Conservation (phyloP, 2,329 filamentous ascomycete genomes). For the Trichoderma sp. region DNA sequence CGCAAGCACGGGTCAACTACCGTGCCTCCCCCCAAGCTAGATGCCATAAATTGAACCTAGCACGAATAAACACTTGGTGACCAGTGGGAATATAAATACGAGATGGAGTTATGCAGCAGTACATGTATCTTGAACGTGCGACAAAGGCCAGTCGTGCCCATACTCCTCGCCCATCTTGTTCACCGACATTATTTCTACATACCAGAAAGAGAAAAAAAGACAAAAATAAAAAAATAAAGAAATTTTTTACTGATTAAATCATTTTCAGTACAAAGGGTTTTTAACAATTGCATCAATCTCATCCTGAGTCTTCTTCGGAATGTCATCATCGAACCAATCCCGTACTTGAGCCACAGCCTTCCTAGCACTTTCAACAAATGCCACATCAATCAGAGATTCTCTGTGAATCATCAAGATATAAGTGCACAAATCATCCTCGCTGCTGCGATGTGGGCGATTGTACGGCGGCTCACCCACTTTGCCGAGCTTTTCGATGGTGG, state of each 20-base stretch:
- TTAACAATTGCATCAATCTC: background rate
- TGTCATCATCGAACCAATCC: background rate
- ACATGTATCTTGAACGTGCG: background rate
- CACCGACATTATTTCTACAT: background rate
- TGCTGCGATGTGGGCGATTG: background rate
- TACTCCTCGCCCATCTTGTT: background rate
- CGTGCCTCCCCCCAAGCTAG: fast-evolving
- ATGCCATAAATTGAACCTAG: background rate
- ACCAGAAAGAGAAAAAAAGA: background rate
- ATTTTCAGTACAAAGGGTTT: background rate
- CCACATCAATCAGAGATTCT: background rate
- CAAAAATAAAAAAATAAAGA: background rate
- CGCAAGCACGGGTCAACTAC: background rate
- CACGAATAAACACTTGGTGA: background rate
- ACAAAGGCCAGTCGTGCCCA: background rate
- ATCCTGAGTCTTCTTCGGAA: background rate
- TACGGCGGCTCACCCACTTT: background rate
- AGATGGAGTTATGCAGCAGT: background rate
- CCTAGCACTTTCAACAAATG: background rate
- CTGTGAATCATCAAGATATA: background rate
- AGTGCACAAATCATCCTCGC: background rate
- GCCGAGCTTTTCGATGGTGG: background rate
- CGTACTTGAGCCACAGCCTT: background rate
- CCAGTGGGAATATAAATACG: background rate
- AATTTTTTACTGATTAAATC: background rate